Percentiles rank a stretch among this genome's conserved stretches.
These are phyloP conservation scores for Annulohypoxylon stygium DNA, from an alignment of 495 filamentous ascomycete species.

Conservation along the genomic window DNA sequence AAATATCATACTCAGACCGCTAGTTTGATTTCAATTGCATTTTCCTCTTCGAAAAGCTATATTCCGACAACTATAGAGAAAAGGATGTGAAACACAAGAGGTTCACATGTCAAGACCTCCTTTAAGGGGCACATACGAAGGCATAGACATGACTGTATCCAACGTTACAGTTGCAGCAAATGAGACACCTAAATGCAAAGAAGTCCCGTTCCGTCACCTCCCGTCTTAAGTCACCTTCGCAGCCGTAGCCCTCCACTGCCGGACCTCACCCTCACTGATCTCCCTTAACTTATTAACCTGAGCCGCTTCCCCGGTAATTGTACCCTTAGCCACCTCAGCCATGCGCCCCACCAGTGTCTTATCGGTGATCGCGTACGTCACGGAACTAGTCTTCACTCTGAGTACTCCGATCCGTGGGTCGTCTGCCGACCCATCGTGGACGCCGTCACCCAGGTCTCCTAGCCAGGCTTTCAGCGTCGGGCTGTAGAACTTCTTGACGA, in stretches of 20 bases:
- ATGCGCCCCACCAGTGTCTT: constrained; percentile 69
- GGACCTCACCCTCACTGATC: constrained; percentile 76
- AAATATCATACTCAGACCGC: constrained; percentile 19
- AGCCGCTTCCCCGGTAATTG: constrained; percentile 77
- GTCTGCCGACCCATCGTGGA: constrained; percentile 82
- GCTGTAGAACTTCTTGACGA: constrained; percentile 82
- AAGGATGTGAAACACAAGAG: background rate
- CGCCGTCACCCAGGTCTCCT: constrained; percentile 89
- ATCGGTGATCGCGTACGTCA: constrained; percentile 70
- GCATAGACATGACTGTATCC: background rate
- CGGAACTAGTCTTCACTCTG: constrained; percentile 71
- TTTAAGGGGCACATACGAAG: background rate
- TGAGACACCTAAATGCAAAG: background rate
- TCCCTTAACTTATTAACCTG: constrained; percentile 83
- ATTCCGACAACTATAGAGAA: background rate
- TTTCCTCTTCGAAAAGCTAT: background rate
- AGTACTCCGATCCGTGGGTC: constrained; percentile 86
- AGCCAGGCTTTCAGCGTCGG: constrained; percentile 85
- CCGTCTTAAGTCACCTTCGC: constrained; percentile 16
- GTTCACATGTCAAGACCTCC: background rate
- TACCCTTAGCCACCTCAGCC: constrained; percentile 80
- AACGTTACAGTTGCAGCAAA: constrained; percentile 18
- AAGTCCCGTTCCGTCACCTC: background rate
- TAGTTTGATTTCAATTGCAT: background rate
- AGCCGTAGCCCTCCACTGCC: constrained; percentile 61